Evolutionary conservation across 768 basidiomycete genomes (phyloP), one percentile per base, ranked within the genome.

Genomic region (Suillus placidus): DNA sequence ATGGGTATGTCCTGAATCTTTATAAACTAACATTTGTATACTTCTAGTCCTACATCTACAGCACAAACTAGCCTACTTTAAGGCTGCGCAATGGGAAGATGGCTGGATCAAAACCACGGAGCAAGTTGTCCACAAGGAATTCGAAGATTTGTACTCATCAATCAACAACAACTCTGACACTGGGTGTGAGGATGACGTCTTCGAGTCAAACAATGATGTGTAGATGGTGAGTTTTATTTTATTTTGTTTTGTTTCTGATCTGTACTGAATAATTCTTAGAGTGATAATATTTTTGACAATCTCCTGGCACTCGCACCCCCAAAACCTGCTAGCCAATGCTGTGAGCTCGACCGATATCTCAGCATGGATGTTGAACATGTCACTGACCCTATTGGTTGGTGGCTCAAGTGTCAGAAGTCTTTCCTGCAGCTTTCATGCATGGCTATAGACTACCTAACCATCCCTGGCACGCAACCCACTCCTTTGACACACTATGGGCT

Each of bases 381-480:
- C 18, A 60, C 35, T 2, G 67, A 79, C 57, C 51, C 69, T 2
- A 63, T 80, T 52, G 14, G 18, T 23, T 80, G 77, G 79, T 80
- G 80, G 79, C 18, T n/a, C 37, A 1, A 37, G 9, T 2, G 1
- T 79, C 79, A 43, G 73, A 79, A 61, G 60, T 70, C 26, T 68
- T 79, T 8, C 75, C 71, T n/a, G n/a, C 60, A 61, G 13, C 74
- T 80, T 1, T 76, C 73, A 1, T 65, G 70, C 0, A 79, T 81
- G 78, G 79, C 75, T 4, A 49, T 76, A 1, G 74, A 80, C 60
- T 79, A 80, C 51, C 68, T 77, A 2, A 66, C 65, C 10, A 75
- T 79, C 52, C 77, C 73, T 4, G 74, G 77, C 77, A 62, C n/a
- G 72, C 74, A 42, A 42, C 62, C 7, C 66, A 62, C 1, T 64